Percentiles rank a stretch among this genome's conserved stretches.
Evolutionary conservation across 148 eudicot genomes (phyloP).

Genomic region (Vaccinium darrowii): DNA sequence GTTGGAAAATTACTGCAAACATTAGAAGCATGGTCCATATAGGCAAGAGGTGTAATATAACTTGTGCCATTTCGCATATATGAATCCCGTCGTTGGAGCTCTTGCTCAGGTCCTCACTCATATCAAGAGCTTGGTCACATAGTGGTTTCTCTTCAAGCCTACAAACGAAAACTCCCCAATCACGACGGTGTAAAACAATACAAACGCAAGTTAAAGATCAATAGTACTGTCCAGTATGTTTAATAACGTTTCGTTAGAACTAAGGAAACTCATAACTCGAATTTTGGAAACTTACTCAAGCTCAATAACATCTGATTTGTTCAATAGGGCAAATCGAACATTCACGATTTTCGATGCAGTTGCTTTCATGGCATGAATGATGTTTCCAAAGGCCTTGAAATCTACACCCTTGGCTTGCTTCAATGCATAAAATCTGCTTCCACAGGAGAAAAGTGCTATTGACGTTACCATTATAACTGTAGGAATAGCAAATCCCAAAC

Average conservation of each 20-base stretch:
- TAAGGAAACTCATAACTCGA: neutral
- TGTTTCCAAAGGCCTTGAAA: constrained; percentile 25
- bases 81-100: constrained; percentile 14
- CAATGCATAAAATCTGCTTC: constrained; percentile 39
- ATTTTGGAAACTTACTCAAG: constrained; percentile 58
- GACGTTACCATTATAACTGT: constrained; percentile 58
- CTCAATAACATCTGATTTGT: constrained; percentile 38
- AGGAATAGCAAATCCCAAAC: constrained; percentile 84
- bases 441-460: constrained; percentile 45
- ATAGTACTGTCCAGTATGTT: neutral
- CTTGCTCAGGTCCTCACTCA: constrained; percentile 17
- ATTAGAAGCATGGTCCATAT: constrained; percentile 73
- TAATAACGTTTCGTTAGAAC: neutral
- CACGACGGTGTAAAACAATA: neutral
- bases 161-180: neutral
- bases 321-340: constrained; percentile 17
- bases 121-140: constrained; percentile 30
- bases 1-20: constrained; percentile 95
- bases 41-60: constrained; percentile 60
- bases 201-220: neutral
- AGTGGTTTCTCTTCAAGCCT: constrained; percentile 64
- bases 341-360: constrained; percentile 32
- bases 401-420: constrained; percentile 15
- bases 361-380: constrained; percentile 37
- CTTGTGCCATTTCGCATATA: constrained; percentile 42